These are phyloP conservation scores for Halophytophthora polymorphica DNA, from an alignment of 352 stramenopile species.

Conservation along the genomic window DNA sequence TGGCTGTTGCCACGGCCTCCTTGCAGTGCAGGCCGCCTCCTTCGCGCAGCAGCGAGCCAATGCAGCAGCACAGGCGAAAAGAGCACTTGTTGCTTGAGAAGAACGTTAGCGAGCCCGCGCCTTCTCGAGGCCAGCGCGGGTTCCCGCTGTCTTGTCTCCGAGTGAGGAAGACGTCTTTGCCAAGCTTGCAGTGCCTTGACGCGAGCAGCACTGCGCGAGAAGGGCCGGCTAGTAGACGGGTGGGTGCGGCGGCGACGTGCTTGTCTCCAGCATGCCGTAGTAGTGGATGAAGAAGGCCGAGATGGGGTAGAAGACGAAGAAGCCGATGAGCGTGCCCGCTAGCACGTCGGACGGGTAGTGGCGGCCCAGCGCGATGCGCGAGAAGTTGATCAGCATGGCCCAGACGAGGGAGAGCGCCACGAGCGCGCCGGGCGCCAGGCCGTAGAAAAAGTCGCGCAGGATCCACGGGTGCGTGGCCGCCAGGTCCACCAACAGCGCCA, in stretches of 20 bases:
- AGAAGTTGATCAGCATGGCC: slow-evolving; percentile 73
- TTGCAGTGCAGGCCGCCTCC: too few relatives aligned
- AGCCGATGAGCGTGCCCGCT: slow-evolving; percentile 57
- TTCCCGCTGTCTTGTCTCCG: too few relatives aligned
- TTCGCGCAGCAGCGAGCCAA: too few relatives aligned
- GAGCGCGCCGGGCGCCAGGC: slow-evolving; percentile 32
- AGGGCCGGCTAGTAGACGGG: background rate
- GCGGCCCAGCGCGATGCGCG: slow-evolving; percentile 72
- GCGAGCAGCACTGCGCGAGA: too few relatives aligned
- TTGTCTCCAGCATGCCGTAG: slow-evolving; percentile 22
- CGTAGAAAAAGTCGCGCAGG: slow-evolving; percentile 49
- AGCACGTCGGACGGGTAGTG: slow-evolving; percentile 84
- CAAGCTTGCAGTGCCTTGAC: too few relatives aligned
- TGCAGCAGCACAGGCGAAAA: too few relatives aligned
- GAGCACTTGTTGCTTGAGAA: background rate
- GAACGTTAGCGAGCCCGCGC: background rate
- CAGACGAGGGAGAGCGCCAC: slow-evolving; percentile 47
- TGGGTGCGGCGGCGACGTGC: slow-evolving; percentile 1
- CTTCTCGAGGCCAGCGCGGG: too few relatives aligned
- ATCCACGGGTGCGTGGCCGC: slow-evolving; percentile 43
- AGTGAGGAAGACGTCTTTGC: too few relatives aligned
- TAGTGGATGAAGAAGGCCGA: slow-evolving; percentile 33
- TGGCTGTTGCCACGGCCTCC: too few relatives aligned
- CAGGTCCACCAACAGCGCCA: slow-evolving; percentile 61
- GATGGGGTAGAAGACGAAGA: slow-evolving; percentile 57